These are phyloP conservation scores for Beta lomatogona DNA, from an alignment of 179 eudicot species.

Conservation along the genomic window DNA sequence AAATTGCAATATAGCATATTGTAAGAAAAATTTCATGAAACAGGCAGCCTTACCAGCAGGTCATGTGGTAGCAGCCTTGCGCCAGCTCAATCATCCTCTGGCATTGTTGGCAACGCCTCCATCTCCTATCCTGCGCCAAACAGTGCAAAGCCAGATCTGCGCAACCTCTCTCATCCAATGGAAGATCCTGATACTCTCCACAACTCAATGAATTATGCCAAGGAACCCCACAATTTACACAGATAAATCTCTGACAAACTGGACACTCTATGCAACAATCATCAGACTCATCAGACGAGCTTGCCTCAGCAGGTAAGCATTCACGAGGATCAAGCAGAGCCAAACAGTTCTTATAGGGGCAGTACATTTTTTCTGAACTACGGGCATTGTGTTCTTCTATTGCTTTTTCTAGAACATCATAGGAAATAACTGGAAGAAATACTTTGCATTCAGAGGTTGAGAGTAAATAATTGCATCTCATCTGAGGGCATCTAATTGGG, in stretches of 20 bases:
- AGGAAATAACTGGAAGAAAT: constrained; percentile 69
- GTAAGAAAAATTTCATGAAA: neutral
- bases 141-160: constrained; percentile 50
- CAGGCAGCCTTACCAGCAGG: constrained; percentile 60
- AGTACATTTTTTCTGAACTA: constrained; percentile 51
- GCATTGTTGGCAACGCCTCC: constrained; percentile 78
- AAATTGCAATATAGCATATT: neutral
- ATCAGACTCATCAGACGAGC: constrained; percentile 51
- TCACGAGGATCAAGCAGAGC: constrained; percentile 61
- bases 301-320: constrained; percentile 46
- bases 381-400: constrained; percentile 46
- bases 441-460: constrained; percentile 52
- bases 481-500: constrained; percentile 67
- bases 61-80: constrained; percentile 72
- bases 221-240: constrained; percentile 68
- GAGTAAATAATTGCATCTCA: constrained; percentile 57
- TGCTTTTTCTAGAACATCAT: constrained; percentile 51
- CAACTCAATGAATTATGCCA: constrained; percentile 77
- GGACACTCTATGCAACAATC: constrained; percentile 65
- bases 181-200: constrained; percentile 63
- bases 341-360: constrained; percentile 65
- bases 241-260: constrained; percentile 56
- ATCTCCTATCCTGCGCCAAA: constrained; percentile 55
- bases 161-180: constrained; percentile 53
- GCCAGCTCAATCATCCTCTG: constrained; percentile 59